Base-by-base conservation (phyloP, 176 grass and related monocot species). In the Oryza punctata region DNA sequence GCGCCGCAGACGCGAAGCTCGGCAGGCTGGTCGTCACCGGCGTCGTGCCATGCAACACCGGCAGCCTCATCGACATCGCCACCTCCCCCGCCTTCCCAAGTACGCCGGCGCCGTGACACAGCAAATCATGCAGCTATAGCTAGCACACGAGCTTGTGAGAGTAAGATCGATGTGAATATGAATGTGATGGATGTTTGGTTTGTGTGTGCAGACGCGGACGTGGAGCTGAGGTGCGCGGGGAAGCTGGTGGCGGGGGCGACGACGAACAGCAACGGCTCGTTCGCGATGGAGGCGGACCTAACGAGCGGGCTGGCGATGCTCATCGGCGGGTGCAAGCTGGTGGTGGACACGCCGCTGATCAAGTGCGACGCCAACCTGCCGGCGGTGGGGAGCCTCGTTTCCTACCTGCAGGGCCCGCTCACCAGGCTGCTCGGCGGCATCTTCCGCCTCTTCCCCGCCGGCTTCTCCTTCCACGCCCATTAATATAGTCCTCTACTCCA, bases 281-380 rank as follows among this genome's bases (percentile, higher is more conserved):
- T 92, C 84, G 1, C 80, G 6, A 84, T 92, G 70, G 69, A 88
- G 68, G 61, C 71, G 82, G 86, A 92, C 68, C 65, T 89, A 73
- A 85, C 78, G 14, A 63, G 1, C 86, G 78, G 74, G 37, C 67
- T 82, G 67, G 72, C 69, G 68, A 84, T 38, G 1, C 74, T 90
- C 79, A 73, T 90, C 84, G 88, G 88, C 16, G 47, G 84, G 35
- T 90, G 88, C 88, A 87, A 63, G 75, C 80, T 90, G 74, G 84
- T 83, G 74, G 88, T 90, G 61, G 88, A 90, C 88, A 90, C 88
- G 69, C 88, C 88, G 74, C 79, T 90, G 3, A 43, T 90, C 88
- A 87, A 87, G 84, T 90, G 88, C 80, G 82, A 86, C 74, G 84
- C 88, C 27, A 68, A 73, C 66, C 84, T 86, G 67, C 70, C 75